These are phyloP conservation scores for Periconia digitata DNA, from an alignment of 2,329 filamentous ascomycete species.

Conservation along the genomic window DNA sequence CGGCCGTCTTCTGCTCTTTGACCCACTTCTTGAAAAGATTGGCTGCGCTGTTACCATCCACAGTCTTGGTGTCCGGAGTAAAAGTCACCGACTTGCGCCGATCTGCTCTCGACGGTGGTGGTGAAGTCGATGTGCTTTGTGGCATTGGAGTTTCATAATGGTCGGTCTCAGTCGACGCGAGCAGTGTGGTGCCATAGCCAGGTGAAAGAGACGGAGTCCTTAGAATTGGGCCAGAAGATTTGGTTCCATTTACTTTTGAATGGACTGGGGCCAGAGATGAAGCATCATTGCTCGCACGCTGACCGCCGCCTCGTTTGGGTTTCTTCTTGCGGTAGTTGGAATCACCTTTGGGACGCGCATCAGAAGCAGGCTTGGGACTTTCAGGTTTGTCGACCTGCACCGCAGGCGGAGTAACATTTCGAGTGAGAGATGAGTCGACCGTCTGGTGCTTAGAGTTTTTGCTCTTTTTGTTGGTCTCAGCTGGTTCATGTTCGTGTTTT, in stretches of 20 bases:
- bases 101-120: slow-evolving; percentile 25
- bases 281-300: not conserved
- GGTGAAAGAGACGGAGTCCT: slow-evolving; percentile 25
- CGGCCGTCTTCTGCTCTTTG: slow-evolving; percentile 32
- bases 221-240: not conserved
- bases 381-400: slow-evolving; percentile 4
- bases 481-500: slow-evolving; percentile 32
- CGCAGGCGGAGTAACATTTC: not conserved
- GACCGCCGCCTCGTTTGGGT: slow-evolving; percentile 19
- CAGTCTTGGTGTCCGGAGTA: slow-evolving; percentile 62
- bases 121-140: slow-evolving; percentile 15
- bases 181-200: slow-evolving; percentile 23
- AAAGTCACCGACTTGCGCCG: slow-evolving; percentile 65
- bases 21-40: slow-evolving; percentile 56
- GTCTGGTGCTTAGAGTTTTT: slow-evolving; percentile 10
- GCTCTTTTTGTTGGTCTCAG: slow-evolving; percentile 32
- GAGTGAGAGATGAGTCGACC: not conserved
- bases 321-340: slow-evolving; percentile 41
- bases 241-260: not conserved
- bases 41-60: slow-evolving; percentile 58
- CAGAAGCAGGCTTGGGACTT: slow-evolving; percentile 12
- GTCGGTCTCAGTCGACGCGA: slow-evolving; percentile 34
- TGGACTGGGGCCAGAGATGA: not conserved
- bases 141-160: slow-evolving; percentile 10
- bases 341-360: slow-evolving; percentile 29